phyloP scores from a whole-genome alignment of 768 basidiomycete genomes.

The Candolleomyces eurysporus region DNA sequence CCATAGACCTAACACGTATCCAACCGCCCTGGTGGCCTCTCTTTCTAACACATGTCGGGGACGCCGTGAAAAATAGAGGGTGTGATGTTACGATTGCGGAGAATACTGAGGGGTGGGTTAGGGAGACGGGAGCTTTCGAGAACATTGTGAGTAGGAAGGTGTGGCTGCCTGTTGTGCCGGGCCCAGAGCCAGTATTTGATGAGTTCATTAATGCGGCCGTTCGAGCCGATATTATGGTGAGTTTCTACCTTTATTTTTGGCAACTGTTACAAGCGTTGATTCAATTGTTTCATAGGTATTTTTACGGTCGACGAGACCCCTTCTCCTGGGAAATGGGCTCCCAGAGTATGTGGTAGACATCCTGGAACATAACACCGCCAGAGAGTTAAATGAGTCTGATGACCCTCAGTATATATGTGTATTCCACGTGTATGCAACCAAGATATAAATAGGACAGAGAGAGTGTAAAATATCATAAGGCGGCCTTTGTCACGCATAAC shows the following conservation, averaged over 20 bases:
- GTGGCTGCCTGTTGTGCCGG: constrained; percentile 60
- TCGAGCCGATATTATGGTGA: constrained; percentile 53
- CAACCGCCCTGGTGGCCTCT: constrained; percentile 6
- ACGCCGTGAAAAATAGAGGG: background rate
- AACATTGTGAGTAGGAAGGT: constrained; percentile 54
- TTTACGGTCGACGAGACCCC: constrained; percentile 65
- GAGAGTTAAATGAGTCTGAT: constrained; percentile 6
- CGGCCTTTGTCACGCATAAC: no score
- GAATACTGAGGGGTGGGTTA: constrained; percentile 43
- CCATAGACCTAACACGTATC: background rate
- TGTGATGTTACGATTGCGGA: constrained; percentile 40
- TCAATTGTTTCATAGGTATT: constrained; percentile 47
- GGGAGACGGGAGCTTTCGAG: constrained; percentile 55
- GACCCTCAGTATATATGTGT: constrained; percentile 4
- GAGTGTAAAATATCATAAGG: no score
- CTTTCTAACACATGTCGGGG: constrained; percentile 1
- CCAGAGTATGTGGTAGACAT: constrained; percentile 27
- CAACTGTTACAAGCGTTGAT: background rate
- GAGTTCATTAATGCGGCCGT: constrained; percentile 41
- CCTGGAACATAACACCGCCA: constrained; percentile 5
- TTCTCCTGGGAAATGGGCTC: constrained; percentile 64
- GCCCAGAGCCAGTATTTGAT: constrained; percentile 35
- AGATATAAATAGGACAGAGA: background rate
- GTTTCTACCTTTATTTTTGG: constrained; percentile 5
- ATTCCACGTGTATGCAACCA: constrained; percentile 6